Percentiles rank a stretch among this genome's conserved stretches.
These are phyloP conservation scores for Benincasa hispida DNA, from an alignment of 306 rosid genomes.

Conservation along the genomic window DNA sequence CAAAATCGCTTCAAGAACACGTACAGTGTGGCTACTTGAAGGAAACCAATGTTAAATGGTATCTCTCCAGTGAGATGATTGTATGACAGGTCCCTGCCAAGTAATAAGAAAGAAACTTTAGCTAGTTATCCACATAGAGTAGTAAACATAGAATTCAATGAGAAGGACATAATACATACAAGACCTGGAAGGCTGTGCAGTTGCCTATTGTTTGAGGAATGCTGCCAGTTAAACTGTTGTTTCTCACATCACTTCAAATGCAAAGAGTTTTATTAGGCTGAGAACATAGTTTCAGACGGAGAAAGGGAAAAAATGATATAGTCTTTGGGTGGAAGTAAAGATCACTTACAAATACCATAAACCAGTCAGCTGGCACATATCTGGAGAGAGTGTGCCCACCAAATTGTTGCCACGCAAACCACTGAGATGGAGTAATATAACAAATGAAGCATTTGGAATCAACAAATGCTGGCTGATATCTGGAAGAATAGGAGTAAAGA, in stretches of 20 bases:
- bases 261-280: not conserved
- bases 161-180: constrained; percentile 53
- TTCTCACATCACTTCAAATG: constrained; percentile 75
- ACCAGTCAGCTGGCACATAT: constrained; percentile 89
- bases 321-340: not conserved
- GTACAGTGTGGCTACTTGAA: constrained; percentile 85
- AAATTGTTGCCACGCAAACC: constrained; percentile 92
- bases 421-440: constrained; percentile 16
- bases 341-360: constrained; percentile 95
- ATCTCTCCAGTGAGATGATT: constrained; percentile 70
- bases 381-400: constrained; percentile 79
- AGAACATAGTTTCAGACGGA: not conserved
- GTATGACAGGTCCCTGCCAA: constrained; percentile 68
- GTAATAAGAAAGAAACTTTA: not conserved
- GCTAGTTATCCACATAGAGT: not conserved
- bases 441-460: not conserved
- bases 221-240: constrained; percentile 80
- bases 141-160: not conserved
- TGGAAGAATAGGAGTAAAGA: not conserved
- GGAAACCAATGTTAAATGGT: constrained; percentile 80
- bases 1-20: constrained; percentile 11
- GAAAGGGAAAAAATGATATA: not conserved
- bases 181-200: constrained; percentile 94
- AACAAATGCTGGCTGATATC: not conserved
- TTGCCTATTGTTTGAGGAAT: constrained; percentile 85